Conservation (phyloP, 2,329 filamentous ascomycete genomes). For the Neurospora sp. region DNA sequence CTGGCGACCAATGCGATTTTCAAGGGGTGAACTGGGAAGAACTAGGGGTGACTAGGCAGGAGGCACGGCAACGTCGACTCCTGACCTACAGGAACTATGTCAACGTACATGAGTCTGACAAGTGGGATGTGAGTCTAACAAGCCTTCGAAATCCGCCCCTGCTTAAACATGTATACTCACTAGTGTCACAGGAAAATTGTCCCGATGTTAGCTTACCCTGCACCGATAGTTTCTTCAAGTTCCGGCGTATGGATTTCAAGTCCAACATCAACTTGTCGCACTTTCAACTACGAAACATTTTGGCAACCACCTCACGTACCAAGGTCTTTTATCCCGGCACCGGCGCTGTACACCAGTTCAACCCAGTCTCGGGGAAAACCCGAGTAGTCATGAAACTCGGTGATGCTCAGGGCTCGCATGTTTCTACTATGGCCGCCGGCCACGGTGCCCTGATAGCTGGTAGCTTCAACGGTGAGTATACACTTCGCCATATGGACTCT, state of each 20-base stretch:
- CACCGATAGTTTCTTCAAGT: constrained; percentile 45
- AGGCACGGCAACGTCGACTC: constrained; percentile 37
- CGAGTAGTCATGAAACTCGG: constrained; percentile 36
- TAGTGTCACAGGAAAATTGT: constrained; percentile 12
- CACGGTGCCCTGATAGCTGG: constrained; percentile 49
- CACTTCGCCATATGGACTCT: constrained; percentile 35
- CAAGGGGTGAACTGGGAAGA: constrained; percentile 50
- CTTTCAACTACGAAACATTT: constrained; percentile 55
- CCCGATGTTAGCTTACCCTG: constrained; percentile 27
- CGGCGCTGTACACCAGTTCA: constrained; percentile 40
- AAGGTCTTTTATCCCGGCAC: constrained; percentile 47
- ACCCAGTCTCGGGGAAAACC: constrained; percentile 36
- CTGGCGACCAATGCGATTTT: constrained; percentile 46
- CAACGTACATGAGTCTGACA: constrained; percentile 38
- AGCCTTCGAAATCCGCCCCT: background rate
- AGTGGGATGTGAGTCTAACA: constrained; percentile 34
- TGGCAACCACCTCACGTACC: constrained; percentile 45
- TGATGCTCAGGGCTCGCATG: constrained; percentile 27
- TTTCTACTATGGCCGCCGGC: constrained; percentile 42
- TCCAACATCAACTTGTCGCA: constrained; percentile 47
- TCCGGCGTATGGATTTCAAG: constrained; percentile 45
- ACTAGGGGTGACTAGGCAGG: constrained; percentile 38
- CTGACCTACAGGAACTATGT: constrained; percentile 48
- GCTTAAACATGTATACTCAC: constrained; percentile 3
- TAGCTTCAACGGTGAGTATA: constrained; percentile 47